Percentiles rank a stretch among this genome's conserved stretches.
phyloP scores from a whole-genome alignment of 257 asterid genomes.

The Solanum peruvianum region DNA sequence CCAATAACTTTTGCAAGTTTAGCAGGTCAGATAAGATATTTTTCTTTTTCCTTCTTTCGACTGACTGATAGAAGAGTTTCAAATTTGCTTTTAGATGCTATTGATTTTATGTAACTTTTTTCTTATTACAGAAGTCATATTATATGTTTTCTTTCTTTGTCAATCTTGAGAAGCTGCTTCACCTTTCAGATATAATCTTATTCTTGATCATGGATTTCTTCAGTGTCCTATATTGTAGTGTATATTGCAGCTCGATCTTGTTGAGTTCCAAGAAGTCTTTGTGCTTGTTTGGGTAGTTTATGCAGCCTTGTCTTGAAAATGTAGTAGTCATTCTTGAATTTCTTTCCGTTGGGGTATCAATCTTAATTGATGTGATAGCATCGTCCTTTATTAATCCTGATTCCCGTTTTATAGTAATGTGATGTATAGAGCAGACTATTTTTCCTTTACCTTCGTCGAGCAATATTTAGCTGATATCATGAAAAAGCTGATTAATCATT shows the following conservation, averaged over 20 bases:
- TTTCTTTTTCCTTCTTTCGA: not conserved
- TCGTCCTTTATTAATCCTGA: not conserved
- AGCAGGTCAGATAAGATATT: not conserved
- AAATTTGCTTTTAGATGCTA: not conserved
- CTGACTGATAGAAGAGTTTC: not conserved
- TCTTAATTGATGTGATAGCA: not conserved
- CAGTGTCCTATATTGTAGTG: not conserved
- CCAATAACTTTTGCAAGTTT: not conserved
- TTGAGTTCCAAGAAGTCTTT: not conserved
- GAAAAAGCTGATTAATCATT: not conserved
- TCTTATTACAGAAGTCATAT: not conserved
- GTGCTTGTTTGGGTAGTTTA: not conserved
- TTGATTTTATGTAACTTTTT: not conserved
- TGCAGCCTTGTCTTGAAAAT: not conserved
- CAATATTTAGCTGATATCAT: not conserved
- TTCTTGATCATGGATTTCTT: not conserved
- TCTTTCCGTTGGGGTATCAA: not conserved
- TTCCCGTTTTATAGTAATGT: not conserved
- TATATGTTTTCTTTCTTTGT: not conserved
- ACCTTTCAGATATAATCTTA: not conserved
- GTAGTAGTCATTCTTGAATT: not conserved
- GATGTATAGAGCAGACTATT: not conserved
- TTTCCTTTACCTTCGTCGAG: not conserved
- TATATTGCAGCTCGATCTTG: not conserved
- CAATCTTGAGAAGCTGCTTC: not conserved